Percentiles rank a stretch among this genome's conserved stretches.
These are phyloP conservation scores for Cutaneotrichosporon sp. DNA, from an alignment of 1,284 basidiomycete species.

Conservation along the genomic window DNA sequence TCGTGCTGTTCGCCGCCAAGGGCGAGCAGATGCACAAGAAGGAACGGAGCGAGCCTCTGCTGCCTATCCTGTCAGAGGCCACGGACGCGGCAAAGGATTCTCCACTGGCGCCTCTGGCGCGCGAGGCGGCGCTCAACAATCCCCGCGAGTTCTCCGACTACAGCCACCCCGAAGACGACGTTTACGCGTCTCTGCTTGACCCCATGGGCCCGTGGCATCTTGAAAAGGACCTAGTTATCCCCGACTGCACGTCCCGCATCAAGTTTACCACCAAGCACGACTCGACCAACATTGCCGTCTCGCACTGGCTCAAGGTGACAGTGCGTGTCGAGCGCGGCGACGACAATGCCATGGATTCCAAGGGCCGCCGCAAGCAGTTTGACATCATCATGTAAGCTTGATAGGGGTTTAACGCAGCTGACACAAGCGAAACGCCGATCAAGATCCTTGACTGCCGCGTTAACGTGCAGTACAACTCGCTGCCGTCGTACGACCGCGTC, in stretches of 20 bases:
- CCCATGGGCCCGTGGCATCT: slow-evolving; percentile 56
- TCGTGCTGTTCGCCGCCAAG: slow-evolving; percentile 65
- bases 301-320: slow-evolving; percentile 74
- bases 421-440: slow-evolving; percentile 46
- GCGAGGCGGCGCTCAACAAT: slow-evolving; percentile 39
- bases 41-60: slow-evolving; percentile 49
- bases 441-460: slow-evolving; percentile 60
- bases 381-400: slow-evolving; percentile 70
- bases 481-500: slow-evolving; percentile 54
- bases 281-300: slow-evolving; percentile 70
- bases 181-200: slow-evolving; percentile 50
- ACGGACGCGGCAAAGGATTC: slow-evolving; percentile 46
- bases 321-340: slow-evolving; percentile 81
- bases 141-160: slow-evolving; percentile 43
- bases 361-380: slow-evolving; percentile 68
- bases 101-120: slow-evolving; percentile 48
- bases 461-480: slow-evolving; percentile 66
- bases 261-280: slow-evolving; percentile 79
- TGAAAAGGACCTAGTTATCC: slow-evolving; percentile 48
- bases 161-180: slow-evolving; percentile 46
- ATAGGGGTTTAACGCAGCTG: not conserved
- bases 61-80: slow-evolving; percentile 54
- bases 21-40: slow-evolving; percentile 45
- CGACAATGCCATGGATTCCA: slow-evolving; percentile 59
- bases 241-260: slow-evolving; percentile 53